Evolutionary conservation across 768 basidiomycete genomes (phyloP).

Genomic region (Gloeophyllum trabeum): DNA sequence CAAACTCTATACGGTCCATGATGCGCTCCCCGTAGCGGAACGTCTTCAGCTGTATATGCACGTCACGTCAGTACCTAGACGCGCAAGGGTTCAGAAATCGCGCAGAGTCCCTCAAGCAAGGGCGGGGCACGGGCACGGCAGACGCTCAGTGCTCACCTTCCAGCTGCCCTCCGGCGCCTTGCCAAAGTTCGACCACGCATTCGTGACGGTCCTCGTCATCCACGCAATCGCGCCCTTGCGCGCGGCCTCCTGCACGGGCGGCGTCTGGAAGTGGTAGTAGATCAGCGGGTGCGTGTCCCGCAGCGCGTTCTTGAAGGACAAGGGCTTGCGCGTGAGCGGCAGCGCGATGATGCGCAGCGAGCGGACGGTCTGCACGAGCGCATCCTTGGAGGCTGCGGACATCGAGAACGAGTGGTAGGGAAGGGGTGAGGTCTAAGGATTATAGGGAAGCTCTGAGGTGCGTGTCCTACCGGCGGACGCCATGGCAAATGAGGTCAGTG

Average conservation of each 20-base stretch:
- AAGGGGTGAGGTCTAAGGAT: too few relatives aligned
- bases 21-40: slow-evolving; percentile 58
- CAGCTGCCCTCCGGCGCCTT: slow-evolving; percentile 54
- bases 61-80: too few relatives aligned
- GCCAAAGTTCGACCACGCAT: slow-evolving; percentile 57
- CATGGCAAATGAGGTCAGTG: too few relatives aligned
- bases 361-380: too few relatives aligned
- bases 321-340: slow-evolving; percentile 6
- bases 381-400: too few relatives aligned
- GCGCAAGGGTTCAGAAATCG: too few relatives aligned
- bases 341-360: slow-evolving; percentile 10
- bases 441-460: too few relatives aligned
- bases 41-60: slow-evolving; percentile 45
- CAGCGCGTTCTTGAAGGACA: too few relatives aligned
- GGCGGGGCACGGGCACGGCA: too few relatives aligned
- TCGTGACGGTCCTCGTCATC: slow-evolving; percentile 32
- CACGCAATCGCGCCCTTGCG: slow-evolving; percentile 24
- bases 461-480: too few relatives aligned
- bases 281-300: slow-evolving; percentile 16
- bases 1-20: slow-evolving; percentile 66
- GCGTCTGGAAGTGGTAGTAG: slow-evolving; percentile 30
- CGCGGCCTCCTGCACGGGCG: slow-evolving; percentile 13
- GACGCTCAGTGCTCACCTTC: slow-evolving; percentile 70
- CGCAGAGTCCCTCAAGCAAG: too few relatives aligned
- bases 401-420: too few relatives aligned